Evolutionary conservation across 371 early-diverging fungal genomes (phyloP), one percentile per base, ranked within the genome.

Genomic region (Saksenaea oblongispora): DNA sequence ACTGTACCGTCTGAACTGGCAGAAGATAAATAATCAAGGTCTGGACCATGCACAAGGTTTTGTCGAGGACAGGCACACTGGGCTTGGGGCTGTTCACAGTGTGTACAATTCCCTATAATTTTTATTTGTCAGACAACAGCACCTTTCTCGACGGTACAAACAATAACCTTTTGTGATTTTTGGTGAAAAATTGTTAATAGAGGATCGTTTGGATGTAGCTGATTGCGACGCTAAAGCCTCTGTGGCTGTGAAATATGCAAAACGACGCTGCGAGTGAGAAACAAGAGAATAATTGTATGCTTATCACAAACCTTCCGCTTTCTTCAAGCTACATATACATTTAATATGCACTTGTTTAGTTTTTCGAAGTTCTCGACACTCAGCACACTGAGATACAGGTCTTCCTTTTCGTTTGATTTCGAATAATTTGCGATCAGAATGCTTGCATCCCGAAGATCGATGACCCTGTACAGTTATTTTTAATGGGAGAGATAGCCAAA

Each of bases 361-460:
- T 68, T 85, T 88, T 64, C 93, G 76, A 53, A 89, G 73, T 58
- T 88, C 83, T 53, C 89, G 78, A 70, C 93, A 93, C 58, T 77
- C 78, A 34, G 75, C 74, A 66, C 93, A 93, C 63, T 93, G 93
- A 31, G 89, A 86, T 10, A 88, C 79, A 1, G 93, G 93, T 24
- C 93, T 82, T 26, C 93, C 93, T 73, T 91, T 92, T 71, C 79
- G 84, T 59, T 87, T 80, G 18, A 93, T 87, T 66, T 85, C 87
- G 59, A 86, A 71, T 55, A 92, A 76, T 44, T 81, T 78, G 51
- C 93, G 84, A 60, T 88, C 81, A 3, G 64, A 22, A 72, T 89
- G 89, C 44, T 63, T 73, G 63, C 89, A 89, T 31, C 73, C 75
- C 17, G 86, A 78, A 17, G 87, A 84, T 34, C 89, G 80, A 67